Evolutionary conservation across 805 yeast species (phyloP).

Genomic region (Candida methanosorbosa): DNA sequence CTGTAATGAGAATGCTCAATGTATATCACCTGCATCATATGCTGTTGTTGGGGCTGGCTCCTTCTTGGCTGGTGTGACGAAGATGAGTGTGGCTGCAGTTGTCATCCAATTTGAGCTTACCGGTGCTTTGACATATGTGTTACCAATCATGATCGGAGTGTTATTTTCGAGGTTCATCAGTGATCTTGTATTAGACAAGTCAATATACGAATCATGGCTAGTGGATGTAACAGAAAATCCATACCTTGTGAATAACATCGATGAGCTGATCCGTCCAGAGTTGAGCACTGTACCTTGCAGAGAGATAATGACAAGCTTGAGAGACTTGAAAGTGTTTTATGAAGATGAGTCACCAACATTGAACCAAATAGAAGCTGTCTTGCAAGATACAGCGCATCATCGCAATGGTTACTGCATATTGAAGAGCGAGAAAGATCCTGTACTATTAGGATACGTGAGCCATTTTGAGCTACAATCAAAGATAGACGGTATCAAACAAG

Average conservation of each 20-base stretch:
- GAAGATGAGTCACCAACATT: slow-evolving; percentile 20
- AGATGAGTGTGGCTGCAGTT: slow-evolving; percentile 72
- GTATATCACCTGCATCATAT: slow-evolving; percentile 80
- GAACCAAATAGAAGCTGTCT: slow-evolving; percentile 13
- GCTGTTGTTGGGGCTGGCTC: slow-evolving; percentile 88
- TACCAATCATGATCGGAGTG: slow-evolving; percentile 82
- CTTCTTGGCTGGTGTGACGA: slow-evolving; percentile 71
- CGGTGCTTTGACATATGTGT: slow-evolving; percentile 75
- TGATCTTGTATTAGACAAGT: slow-evolving; percentile 48
- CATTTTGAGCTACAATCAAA: slow-evolving; percentile 27
- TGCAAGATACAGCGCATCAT: slow-evolving; percentile 7
- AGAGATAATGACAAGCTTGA: slow-evolving; percentile 26
- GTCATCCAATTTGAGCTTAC: slow-evolving; percentile 77
- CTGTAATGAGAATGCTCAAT: slow-evolving; percentile 31
- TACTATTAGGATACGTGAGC: slow-evolving; percentile 35
- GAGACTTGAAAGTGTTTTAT: slow-evolving; percentile 22
- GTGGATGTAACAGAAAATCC: slow-evolving; percentile 27
- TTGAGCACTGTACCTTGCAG: slow-evolving; percentile 29
- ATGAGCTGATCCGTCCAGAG: slow-evolving; percentile 22
- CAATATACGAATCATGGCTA: slow-evolving; percentile 60
- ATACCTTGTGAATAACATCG: slow-evolving; percentile 30
- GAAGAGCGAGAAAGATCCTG: slow-evolving; percentile 22
- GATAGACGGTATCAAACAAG: slow-evolving; percentile 5
- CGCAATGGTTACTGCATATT: slow-evolving; percentile 38
- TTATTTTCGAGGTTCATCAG: slow-evolving; percentile 66